A percentile compares a stretch with the other conserved stretches of the same genome.
These are phyloP conservation scores for Leptodontidium sp. DNA, from an alignment of 2,329 filamentous ascomycete species.

Conservation along the genomic window DNA sequence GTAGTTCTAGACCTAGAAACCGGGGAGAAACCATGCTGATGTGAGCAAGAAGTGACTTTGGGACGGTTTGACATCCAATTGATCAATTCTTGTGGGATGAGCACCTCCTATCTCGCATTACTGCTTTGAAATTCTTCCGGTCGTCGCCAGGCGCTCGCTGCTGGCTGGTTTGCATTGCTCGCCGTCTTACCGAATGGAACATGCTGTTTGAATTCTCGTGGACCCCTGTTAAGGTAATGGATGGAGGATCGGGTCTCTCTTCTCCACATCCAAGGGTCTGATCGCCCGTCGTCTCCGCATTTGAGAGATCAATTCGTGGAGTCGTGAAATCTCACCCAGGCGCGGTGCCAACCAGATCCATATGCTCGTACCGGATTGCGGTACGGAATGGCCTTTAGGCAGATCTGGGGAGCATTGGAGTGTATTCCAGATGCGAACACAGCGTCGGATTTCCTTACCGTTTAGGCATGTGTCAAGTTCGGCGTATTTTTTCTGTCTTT, in stretches of 20 bases:
- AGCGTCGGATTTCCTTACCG: constrained; percentile 5
- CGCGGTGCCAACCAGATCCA: constrained; percentile 10
- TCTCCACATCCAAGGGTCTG: constrained; percentile 27
- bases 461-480: constrained; percentile 25
- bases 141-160: background rate
- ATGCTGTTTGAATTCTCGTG: constrained; percentile 11
- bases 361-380: background rate
- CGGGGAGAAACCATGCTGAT: constrained; percentile 4
- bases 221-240: constrained; percentile 11
- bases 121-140: constrained; percentile 28
- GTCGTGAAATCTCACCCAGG: constrained; percentile 6
- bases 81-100: background rate
- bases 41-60: constrained; percentile 2
- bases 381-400: constrained; percentile 2
- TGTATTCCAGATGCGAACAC: constrained; percentile 4
- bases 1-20: constrained; percentile 7
- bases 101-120: constrained; percentile 24
- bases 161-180: background rate
- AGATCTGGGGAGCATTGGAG: background rate
- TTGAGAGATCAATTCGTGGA: constrained; percentile 23
- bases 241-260: background rate
- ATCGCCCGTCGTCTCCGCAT: constrained; percentile 30
- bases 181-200: constrained; percentile 8
- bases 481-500: background rate
- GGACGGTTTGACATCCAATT: background rate